Percentiles rank a stretch among this genome's conserved stretches.
Evolutionary conservation across 1,284 basidiomycete genomes (phyloP).

Genomic region (Pseudozyma tsukubaensis): DNA sequence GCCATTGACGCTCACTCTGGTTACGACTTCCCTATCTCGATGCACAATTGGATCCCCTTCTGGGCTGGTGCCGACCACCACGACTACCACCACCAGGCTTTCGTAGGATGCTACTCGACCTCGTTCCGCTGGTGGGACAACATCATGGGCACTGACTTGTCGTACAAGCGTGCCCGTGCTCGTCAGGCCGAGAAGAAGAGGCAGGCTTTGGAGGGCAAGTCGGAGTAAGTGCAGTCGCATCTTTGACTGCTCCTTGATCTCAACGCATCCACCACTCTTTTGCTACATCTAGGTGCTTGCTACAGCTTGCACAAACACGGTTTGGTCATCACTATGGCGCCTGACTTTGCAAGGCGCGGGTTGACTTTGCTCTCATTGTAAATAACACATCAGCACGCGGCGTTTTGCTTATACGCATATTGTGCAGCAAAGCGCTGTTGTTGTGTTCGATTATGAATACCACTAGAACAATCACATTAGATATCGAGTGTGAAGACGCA

Average conservation of each 20-base stretch:
- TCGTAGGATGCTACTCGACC: constrained; percentile 65
- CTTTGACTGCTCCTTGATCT: background rate
- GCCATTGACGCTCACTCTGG: constrained; percentile 97
- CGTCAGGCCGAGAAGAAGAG: constrained; percentile 64
- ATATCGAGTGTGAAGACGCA: no score
- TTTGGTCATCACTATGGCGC: background rate
- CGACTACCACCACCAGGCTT: constrained; percentile 71
- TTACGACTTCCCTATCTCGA: constrained; percentile 81
- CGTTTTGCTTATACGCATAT: no score
- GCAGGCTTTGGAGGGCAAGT: constrained; percentile 40
- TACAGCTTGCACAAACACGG: background rate
- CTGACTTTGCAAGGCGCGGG: no score
- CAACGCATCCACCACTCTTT: background rate
- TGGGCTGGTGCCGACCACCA: constrained; percentile 99
- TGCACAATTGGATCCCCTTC: constrained; percentile 92
- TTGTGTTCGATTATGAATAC: no score
- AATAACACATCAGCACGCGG: no score
- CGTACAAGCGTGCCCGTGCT: constrained; percentile 64
- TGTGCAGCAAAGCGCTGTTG: no score
- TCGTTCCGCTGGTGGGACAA: constrained; percentile 68
- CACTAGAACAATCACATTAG: no score
- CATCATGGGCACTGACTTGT: constrained; percentile 64
- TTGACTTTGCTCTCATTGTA: background rate
- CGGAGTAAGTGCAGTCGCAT: constrained; percentile 12
- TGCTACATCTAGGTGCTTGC: constrained; percentile 9